These are phyloP conservation scores for Panicum miliaceum DNA, from an alignment of 176 grass and related monocot genomes.

Conservation along the genomic window DNA sequence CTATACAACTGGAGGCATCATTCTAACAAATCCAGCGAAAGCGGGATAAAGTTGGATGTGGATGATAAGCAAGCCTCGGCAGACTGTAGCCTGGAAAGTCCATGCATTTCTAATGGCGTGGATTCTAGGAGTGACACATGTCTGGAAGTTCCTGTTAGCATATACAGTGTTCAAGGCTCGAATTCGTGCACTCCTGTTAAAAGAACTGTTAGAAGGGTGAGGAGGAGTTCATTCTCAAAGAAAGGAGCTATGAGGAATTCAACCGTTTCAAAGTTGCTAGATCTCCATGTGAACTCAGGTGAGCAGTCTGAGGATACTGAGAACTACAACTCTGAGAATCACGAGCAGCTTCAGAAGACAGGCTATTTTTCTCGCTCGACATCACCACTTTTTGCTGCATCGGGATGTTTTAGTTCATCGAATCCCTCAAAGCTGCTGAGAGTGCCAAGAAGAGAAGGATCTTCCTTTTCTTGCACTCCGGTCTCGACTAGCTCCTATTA, in stretches of 20 bases:
- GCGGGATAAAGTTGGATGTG: constrained; percentile 63
- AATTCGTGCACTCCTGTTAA: constrained; percentile 67
- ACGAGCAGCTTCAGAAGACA: constrained; percentile 57
- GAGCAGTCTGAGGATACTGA: constrained; percentile 87
- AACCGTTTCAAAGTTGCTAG: constrained; percentile 56
- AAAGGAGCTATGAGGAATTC: constrained; percentile 62
- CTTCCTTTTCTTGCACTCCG: constrained; percentile 89
- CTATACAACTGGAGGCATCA: constrained; percentile 93
- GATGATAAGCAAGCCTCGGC: constrained; percentile 58
- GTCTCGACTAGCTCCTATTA: constrained; percentile 93
- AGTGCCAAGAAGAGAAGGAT: constrained; percentile 72
- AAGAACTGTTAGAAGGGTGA: constrained; percentile 77
- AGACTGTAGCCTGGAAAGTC: constrained; percentile 65
- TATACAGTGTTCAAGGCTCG: constrained; percentile 67
- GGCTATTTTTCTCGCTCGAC: constrained; percentile 65
- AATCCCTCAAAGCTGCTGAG: constrained; percentile 79
- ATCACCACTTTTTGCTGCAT: constrained; percentile 82
- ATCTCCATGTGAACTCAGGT: constrained; percentile 65
- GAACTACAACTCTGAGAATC: constrained; percentile 62
- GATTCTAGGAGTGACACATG: constrained; percentile 73
- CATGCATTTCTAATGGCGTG: constrained; percentile 57
- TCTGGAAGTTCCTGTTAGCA: constrained; percentile 62
- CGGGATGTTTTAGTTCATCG: constrained; percentile 81
- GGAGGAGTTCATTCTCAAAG: constrained; percentile 64
- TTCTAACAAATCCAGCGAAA: constrained; percentile 82